Percentiles rank a stretch among this genome's conserved stretches.
Evolutionary conservation across 2,329 filamentous ascomycete genomes (phyloP).

Genomic region (Rugonectria rugulosa): DNA sequence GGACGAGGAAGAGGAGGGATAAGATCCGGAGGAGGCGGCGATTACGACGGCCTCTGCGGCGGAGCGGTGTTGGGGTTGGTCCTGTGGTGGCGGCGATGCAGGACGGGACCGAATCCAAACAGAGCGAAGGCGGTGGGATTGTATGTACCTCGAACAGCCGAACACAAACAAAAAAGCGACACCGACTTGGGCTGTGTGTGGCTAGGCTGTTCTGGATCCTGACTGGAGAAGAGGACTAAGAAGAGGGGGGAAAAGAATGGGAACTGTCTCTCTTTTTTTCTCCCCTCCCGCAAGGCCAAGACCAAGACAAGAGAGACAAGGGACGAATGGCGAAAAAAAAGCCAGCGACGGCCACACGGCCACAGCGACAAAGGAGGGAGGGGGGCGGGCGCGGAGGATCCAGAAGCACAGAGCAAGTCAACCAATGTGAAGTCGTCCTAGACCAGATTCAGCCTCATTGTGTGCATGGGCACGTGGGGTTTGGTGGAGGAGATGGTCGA

Average conservation of each 20-base stretch:
- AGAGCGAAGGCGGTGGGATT: slow-evolving; percentile 10
- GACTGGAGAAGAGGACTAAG: slow-evolving; percentile 8
- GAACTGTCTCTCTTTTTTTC: background rate
- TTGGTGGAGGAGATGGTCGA: slow-evolving; percentile 27
- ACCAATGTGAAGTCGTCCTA: slow-evolving; percentile 38
- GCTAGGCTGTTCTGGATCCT: slow-evolving; percentile 1
- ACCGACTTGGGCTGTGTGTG: slow-evolving; percentile 6
- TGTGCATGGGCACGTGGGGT: slow-evolving; percentile 39
- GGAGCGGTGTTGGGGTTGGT: slow-evolving; percentile 37
- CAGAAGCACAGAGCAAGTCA: slow-evolving; percentile 3
- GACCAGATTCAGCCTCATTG: slow-evolving; percentile 41
- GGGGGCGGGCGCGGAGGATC: slow-evolving; percentile 13
- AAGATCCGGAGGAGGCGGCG: slow-evolving; percentile 34
- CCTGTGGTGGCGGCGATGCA: slow-evolving; percentile 30
- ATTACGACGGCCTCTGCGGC: slow-evolving; percentile 41
- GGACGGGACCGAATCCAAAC: slow-evolving; percentile 12
- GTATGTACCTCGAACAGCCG: slow-evolving; percentile 6
- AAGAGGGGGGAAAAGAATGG: slow-evolving; percentile 1
- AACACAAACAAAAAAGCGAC: background rate
- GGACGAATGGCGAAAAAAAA: slow-evolving; percentile 16
- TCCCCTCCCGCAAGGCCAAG: background rate
- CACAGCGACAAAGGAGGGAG: background rate
- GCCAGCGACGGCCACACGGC: slow-evolving; percentile 20
- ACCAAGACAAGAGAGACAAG: background rate
- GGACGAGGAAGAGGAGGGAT: slow-evolving; percentile 21